Conservation (phyloP, 163 green algal genomes). For the Chlorella variabilis region DNA sequence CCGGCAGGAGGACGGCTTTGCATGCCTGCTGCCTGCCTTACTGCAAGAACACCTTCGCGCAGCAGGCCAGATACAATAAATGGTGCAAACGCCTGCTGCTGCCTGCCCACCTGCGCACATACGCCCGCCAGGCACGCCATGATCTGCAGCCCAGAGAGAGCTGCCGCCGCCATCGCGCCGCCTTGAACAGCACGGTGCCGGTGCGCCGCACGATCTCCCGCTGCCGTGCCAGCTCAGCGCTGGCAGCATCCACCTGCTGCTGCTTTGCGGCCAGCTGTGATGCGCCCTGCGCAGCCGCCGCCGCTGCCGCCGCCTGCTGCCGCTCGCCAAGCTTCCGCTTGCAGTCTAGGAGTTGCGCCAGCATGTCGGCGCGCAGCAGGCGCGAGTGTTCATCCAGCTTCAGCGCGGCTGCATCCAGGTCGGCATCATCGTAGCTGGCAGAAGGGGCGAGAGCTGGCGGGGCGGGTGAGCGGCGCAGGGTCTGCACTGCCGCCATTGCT, state of each 20-base stretch:
- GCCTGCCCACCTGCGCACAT: neutral
- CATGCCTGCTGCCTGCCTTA: too few species aligned
- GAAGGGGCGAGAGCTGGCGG: neutral
- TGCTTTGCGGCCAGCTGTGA: slow-evolving; percentile 1
- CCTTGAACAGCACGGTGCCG: neutral
- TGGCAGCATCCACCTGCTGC: neutral
- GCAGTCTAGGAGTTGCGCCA: slow-evolving; percentile 1
- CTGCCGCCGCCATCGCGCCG: slow-evolving; percentile 6
- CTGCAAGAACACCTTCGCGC: too few species aligned
- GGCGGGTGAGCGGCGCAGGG: neutral
- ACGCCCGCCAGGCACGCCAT: slow-evolving; percentile 18
- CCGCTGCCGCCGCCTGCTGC: neutral
- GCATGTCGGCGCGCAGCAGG: neutral
- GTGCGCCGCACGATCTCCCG: neutral
- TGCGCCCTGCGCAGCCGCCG: neutral
- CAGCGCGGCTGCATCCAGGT: slow-evolving; percentile 13
- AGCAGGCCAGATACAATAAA: too few species aligned
- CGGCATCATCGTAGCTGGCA: neutral
- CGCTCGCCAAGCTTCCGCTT: neutral
- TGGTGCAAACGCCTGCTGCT: too few species aligned
- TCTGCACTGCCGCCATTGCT: neutral
- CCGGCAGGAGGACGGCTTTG: neutral
- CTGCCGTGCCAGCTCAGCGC: neutral
- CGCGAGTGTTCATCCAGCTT: slow-evolving; percentile 11
- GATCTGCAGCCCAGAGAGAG: neutral